A percentile compares a stretch with the other conserved stretches of the same genome.
Evolutionary conservation across 352 stramenopile species (phyloP).

Genomic region (Globisporangium solare): DNA sequence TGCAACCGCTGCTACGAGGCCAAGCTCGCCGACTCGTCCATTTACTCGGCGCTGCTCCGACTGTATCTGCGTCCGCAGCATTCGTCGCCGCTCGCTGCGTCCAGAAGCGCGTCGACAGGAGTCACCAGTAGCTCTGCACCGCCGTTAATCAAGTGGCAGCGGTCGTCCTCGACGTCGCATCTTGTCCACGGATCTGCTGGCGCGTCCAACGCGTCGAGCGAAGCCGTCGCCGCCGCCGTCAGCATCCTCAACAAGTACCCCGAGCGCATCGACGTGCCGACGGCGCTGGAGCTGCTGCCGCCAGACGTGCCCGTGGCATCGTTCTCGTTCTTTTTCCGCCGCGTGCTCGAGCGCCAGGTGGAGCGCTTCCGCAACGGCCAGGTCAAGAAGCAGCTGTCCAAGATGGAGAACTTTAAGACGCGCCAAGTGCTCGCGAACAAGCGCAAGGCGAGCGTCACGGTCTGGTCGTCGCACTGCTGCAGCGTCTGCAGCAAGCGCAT

Average conservation of each 20-base stretch:
- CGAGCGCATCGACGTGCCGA: slow-evolving; percentile 76
- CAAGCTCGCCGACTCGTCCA: slow-evolving; percentile 69
- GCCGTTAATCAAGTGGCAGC: slow-evolving; percentile 28
- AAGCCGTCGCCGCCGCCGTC: slow-evolving; percentile 62
- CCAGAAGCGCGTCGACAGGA: not conserved
- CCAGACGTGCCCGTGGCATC: slow-evolving; percentile 42
- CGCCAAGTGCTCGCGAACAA: slow-evolving; percentile 59
- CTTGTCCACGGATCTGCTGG: not conserved
- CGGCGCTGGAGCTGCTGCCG: slow-evolving; percentile 67
- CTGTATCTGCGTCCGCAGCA: slow-evolving; percentile 58
- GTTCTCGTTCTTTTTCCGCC: slow-evolving; percentile 61
- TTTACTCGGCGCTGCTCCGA: slow-evolving; percentile 75
- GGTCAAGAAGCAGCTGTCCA: slow-evolving; percentile 83
- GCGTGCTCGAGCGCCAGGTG: slow-evolving; percentile 71
- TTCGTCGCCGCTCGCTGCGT: slow-evolving; percentile 10
- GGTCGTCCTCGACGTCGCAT: slow-evolving; percentile 10
- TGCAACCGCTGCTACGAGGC: slow-evolving; percentile 79
- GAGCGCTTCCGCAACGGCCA: slow-evolving; percentile 73
- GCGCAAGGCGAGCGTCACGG: slow-evolving; percentile 62
- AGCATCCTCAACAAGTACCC: slow-evolving; percentile 80
- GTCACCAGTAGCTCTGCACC: no score
- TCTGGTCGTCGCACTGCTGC: slow-evolving; percentile 75
- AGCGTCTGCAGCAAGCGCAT: slow-evolving; percentile 67
- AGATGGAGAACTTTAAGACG: slow-evolving; percentile 86
- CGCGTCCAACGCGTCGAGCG: slow-evolving; percentile 27